Percentiles rank a stretch among this genome's conserved stretches.
Conservation (phyloP, 768 basidiomycete genomes). For the Pluteus cervinus region DNA sequence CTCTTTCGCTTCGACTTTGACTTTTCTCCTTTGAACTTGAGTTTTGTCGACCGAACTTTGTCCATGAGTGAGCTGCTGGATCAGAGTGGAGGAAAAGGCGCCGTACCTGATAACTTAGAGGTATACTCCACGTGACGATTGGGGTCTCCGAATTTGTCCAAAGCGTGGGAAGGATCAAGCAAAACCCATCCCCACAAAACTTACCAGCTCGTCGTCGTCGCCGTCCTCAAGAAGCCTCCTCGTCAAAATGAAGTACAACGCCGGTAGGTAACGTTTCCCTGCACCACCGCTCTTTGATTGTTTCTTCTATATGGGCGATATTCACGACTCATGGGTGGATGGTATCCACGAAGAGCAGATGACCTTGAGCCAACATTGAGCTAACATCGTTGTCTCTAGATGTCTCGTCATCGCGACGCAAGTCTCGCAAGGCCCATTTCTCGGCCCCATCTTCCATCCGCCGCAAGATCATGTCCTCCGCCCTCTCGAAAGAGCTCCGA, state of each 20-base stretch:
- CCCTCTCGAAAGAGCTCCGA: conserved; percentile 93
- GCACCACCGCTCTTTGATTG: conserved; percentile 14
- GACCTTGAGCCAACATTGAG: conserved; percentile 14
- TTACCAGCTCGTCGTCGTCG: conserved; percentile 42
- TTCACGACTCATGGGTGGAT: conserved; percentile 33
- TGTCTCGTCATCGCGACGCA: conserved; percentile 91
- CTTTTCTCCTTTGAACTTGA: conserved; percentile 90
- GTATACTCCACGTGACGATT: conserved; percentile 29
- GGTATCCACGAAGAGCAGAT: conserved; percentile 20
- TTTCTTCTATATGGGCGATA: conserved; percentile 20
- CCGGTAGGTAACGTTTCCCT: conserved; percentile 53
- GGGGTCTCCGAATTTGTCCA: conserved; percentile 1
- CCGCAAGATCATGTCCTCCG: conserved; percentile 96
- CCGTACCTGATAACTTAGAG: conserved; percentile 11
- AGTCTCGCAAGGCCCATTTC: conserved; percentile 98
- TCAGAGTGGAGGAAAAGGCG: conserved; percentile 5
- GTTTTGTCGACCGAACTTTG: conserved; percentile 64
- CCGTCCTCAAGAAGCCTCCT: conserved; percentile 52
- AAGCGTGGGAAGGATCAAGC: conserved; percentile 29
- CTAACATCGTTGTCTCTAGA: conserved; percentile 44
- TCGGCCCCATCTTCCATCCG: conserved; percentile 90
- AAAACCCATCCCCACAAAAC: conserved; percentile 16
- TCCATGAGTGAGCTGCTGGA: conserved; percentile 17
- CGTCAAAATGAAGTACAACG: conserved; percentile 73
- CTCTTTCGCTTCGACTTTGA: conserved; percentile 76